A percentile compares a stretch with the other conserved stretches of the same genome.
These are phyloP conservation scores for Blastobotrys illinoisensis DNA, from an alignment of 1,139 yeast species.

Conservation along the genomic window DNA sequence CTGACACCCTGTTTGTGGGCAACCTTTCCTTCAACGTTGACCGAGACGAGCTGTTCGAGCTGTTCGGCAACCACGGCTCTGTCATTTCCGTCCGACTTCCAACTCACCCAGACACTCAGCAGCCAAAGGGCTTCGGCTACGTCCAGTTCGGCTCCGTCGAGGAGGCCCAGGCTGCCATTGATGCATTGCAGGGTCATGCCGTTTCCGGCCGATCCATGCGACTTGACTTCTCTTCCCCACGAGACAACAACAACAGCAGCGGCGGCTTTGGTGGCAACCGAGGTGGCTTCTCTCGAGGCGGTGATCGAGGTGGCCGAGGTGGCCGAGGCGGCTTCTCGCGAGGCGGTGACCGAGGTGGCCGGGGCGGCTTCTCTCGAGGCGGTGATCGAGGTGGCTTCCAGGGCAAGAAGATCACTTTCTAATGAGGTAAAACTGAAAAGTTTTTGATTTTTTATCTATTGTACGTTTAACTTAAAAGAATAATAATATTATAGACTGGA, in stretches of 20 bases:
- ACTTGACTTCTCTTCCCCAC: slow-evolving; percentile 91
- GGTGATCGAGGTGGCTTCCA: slow-evolving; percentile 26
- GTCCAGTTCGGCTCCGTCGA: slow-evolving; percentile 84
- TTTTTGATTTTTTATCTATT: slow-evolving; percentile 1
- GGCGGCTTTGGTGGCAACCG: slow-evolving; percentile 43
- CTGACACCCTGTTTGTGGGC: slow-evolving; percentile 93
- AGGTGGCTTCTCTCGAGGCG: slow-evolving; percentile 35
- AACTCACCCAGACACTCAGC: slow-evolving; percentile 97
- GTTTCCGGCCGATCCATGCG: slow-evolving; percentile 92
- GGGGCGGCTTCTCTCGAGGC: slow-evolving; percentile 35
- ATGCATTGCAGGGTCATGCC: slow-evolving; percentile 81
- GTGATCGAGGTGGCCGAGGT: slow-evolving; percentile 25
- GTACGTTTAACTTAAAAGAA: neutral
- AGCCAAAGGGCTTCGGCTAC: slow-evolving; percentile 98
- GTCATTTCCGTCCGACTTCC: slow-evolving; percentile 90
- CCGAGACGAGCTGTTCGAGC: slow-evolving; percentile 67
- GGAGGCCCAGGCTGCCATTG: slow-evolving; percentile 86
- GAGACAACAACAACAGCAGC: slow-evolving; percentile 45
- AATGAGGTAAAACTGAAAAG: slow-evolving; percentile 11
- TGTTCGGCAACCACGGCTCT: slow-evolving; percentile 72
- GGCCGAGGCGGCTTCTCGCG: slow-evolving; percentile 35
- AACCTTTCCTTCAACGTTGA: slow-evolving; percentile 87
- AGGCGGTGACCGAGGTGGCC: slow-evolving; percentile 30
- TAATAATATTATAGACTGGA: neutral
- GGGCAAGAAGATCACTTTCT: slow-evolving; percentile 36